Percentiles rank a stretch among this genome's conserved stretches.
These are phyloP conservation scores for Aspergillus vadensis DNA, from an alignment of 2,329 filamentous ascomycete species.

Conservation along the genomic window DNA sequence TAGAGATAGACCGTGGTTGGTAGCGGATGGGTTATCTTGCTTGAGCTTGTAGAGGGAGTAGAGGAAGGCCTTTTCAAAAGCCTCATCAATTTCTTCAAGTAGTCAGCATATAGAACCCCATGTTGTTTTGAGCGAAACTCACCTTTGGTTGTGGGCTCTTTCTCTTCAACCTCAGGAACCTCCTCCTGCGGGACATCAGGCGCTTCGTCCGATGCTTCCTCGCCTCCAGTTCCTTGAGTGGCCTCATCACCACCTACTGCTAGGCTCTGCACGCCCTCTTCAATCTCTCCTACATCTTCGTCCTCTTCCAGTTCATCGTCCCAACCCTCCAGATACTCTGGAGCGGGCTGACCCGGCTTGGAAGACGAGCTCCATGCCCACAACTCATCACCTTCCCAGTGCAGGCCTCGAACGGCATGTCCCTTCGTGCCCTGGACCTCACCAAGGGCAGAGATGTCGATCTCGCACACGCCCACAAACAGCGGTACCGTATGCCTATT, in stretches of 20 bases:
- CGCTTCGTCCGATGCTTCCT: conserved; percentile 19
- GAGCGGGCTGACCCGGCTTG: conserved; percentile 55
- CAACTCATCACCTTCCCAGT: conserved; percentile 71
- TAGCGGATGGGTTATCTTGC: conserved; percentile 54
- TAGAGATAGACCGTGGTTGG: conserved; percentile 60
- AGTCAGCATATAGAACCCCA: conserved; percentile 12
- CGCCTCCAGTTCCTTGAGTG: conserved; percentile 12
- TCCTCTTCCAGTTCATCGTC: conserved; percentile 32
- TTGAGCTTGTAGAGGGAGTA: conserved; percentile 64
- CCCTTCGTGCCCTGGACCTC: conserved; percentile 63
- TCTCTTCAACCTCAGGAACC: conserved; percentile 42
- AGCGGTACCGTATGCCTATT: conserved; percentile 63
- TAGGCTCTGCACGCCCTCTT: conserved; percentile 47
- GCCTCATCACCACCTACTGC: conserved; percentile 34
- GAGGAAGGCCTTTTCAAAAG: conserved; percentile 65
- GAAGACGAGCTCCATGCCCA: conserved; percentile 63
- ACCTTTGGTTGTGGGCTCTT: conserved; percentile 61
- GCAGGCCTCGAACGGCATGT: conserved; percentile 65
- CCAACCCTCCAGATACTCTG: conserved; percentile 58
- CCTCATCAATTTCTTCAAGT: conserved; percentile 65
- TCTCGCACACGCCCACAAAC: conserved; percentile 65
- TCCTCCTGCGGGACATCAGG: conserved; percentile 28
- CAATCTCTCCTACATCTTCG: conserved; percentile 43
- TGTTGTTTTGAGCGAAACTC: conserved; percentile 12
- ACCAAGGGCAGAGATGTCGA: conserved; percentile 59